Conservation (phyloP, 805 yeast genomes). For the Barnettozyma salicaria region DNA sequence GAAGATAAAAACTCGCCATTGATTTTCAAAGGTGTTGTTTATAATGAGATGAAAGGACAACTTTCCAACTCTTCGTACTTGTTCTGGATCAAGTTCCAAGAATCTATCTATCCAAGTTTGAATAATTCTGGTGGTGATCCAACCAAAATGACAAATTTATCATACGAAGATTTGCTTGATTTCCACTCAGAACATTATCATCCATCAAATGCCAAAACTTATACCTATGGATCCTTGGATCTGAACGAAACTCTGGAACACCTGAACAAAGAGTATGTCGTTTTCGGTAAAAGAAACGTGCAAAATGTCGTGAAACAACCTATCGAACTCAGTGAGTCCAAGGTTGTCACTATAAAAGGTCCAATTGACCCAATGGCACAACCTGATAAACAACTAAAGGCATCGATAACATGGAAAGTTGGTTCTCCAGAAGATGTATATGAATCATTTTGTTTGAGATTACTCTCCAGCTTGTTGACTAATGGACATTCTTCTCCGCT, state of each 20-base stretch:
- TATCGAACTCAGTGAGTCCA: slow-evolving; percentile 29
- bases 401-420: slow-evolving; percentile 84
- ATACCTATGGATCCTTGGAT: slow-evolving; percentile 80
- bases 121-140: slow-evolving; percentile 97
- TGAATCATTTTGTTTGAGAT: slow-evolving; percentile 64
- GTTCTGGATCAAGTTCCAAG: slow-evolving; percentile 78
- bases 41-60: slow-evolving; percentile 98
- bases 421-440: slow-evolving; percentile 67
- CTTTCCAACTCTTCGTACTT: slow-evolving; percentile 82
- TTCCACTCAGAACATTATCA: slow-evolving; percentile 78
- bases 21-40: slow-evolving; percentile 89
- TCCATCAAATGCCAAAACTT: slow-evolving; percentile 83
- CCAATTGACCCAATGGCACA: slow-evolving; percentile 79
- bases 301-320: slow-evolving; percentile 27
- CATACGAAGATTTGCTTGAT: slow-evolving; percentile 67
- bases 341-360: slow-evolving; percentile 45
- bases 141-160: slow-evolving; percentile 60
- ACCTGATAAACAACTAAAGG: slow-evolving; percentile 61
- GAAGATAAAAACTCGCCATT: slow-evolving; percentile 56
- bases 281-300: slow-evolving; percentile 48
- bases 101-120: slow-evolving; percentile 75
- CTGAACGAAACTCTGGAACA: slow-evolving; percentile 52
- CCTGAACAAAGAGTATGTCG: slow-evolving; percentile 43
- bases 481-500: slow-evolving; percentile 93
- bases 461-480: slow-evolving; percentile 62